Conservation (phyloP, 768 basidiomycete genomes). For the Boletus bicolor region DNA sequence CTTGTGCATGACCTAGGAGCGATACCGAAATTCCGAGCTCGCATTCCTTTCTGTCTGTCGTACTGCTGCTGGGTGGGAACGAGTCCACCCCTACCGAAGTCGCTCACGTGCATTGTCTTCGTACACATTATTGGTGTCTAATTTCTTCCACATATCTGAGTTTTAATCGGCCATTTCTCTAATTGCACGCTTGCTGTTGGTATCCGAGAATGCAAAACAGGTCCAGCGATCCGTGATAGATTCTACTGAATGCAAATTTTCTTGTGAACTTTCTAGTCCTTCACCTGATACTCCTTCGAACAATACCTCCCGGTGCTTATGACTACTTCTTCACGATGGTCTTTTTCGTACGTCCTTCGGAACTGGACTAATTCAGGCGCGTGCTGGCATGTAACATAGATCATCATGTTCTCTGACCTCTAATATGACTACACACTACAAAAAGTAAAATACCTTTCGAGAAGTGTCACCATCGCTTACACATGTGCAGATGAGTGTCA, state of each 20-base stretch:
- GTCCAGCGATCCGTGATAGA: background rate
- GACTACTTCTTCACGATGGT: slow-evolving; percentile 86
- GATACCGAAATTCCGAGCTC: background rate
- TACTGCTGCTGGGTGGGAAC: background rate
- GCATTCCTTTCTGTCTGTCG: background rate
- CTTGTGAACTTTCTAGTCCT: slow-evolving; percentile 49
- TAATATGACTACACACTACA: slow-evolving; percentile 79
- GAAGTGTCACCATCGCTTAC: no score
- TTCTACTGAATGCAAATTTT: slow-evolving; percentile 22
- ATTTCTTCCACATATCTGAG: no score
- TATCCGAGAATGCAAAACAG: background rate
- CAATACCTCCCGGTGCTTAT: slow-evolving; percentile 35
- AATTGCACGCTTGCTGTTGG: background rate
- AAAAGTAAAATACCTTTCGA: no score
- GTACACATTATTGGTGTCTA: no score
- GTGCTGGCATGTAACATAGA: slow-evolving; percentile 45
- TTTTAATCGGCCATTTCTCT: background rate
- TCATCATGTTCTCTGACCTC: slow-evolving; percentile 99
- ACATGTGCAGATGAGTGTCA: no score
- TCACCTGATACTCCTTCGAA: slow-evolving; percentile 42
- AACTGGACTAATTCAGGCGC: background rate
- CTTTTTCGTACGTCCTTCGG: slow-evolving; percentile 79
- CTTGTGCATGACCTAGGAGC: background rate
- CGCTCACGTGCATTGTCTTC: background rate
- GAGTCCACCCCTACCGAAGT: background rate